A percentile compares a stretch with the other conserved stretches of the same genome.
phyloP scores from a whole-genome alignment of 2,329 filamentous ascomycete species.

The Sordariomycetes sp. region DNA sequence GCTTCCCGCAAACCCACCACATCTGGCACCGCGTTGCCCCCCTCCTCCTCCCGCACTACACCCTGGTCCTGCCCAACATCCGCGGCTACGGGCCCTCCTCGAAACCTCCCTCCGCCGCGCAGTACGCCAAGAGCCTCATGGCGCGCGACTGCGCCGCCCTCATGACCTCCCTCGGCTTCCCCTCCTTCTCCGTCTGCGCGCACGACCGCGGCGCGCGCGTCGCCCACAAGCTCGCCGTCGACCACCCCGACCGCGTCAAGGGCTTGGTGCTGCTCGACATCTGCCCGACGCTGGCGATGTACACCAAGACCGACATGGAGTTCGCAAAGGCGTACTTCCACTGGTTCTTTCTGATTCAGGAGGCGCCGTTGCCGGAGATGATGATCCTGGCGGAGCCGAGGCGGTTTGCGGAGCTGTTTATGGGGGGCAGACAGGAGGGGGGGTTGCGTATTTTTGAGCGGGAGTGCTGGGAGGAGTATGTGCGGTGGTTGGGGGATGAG shows the following conservation, averaged over 20 bases:
- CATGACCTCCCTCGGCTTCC: constrained; percentile 30
- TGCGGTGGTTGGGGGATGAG: constrained; percentile 25
- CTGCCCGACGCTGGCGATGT: constrained; percentile 44
- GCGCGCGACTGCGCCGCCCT: constrained; percentile 32
- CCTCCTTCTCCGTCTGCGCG: constrained; percentile 34
- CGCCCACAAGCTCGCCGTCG: constrained; percentile 41
- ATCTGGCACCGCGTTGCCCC: constrained; percentile 39
- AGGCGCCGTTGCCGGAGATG: constrained; percentile 36
- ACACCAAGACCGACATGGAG: constrained; percentile 24
- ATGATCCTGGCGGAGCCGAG: constrained; percentile 26
- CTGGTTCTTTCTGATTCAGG: constrained; percentile 49
- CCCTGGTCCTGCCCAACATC: constrained; percentile 33
- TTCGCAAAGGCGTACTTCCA: constrained; percentile 44
- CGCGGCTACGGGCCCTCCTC: constrained; percentile 41
- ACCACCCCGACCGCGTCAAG: constrained; percentile 26
- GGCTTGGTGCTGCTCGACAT: constrained; percentile 39
- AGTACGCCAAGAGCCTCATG: constrained; percentile 38
- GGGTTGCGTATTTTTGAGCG: constrained; percentile 22
- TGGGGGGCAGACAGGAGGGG: constrained; percentile 25
- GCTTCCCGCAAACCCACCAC: constrained; percentile 39
- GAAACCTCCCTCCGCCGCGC: constrained; percentile 30
- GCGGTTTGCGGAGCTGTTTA: constrained; percentile 28
- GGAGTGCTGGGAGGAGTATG: constrained; percentile 27
- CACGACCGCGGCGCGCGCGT: constrained; percentile 48
- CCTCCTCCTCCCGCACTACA: constrained; percentile 25